Conservation (phyloP, 2,329 filamentous ascomycete species). For the Tolypocladium inflatum region DNA sequence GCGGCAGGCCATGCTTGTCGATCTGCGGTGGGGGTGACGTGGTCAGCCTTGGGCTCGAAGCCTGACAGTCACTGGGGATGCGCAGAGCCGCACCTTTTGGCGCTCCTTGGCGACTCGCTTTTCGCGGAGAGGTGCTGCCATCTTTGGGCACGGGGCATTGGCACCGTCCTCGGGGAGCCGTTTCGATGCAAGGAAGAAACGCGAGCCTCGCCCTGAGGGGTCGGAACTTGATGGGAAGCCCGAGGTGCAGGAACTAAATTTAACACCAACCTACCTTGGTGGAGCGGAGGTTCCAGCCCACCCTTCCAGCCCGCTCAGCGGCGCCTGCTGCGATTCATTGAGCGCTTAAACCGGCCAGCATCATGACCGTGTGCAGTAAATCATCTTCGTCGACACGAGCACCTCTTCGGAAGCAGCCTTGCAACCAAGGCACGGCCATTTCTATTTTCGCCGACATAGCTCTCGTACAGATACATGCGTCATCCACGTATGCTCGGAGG, state of each 20-base stretch:
- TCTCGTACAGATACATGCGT: not conserved
- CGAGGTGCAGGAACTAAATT: not conserved
- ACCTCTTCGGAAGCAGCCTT: not conserved
- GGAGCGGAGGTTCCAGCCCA: not conserved
- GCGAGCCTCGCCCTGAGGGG: not conserved
- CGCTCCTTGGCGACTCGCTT: slow-evolving; percentile 19
- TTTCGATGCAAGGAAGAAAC: not conserved
- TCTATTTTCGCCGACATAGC: not conserved
- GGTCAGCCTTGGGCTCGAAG: slow-evolving; percentile 8
- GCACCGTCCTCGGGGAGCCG: slow-evolving; percentile 1
- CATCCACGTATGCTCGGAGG: not conserved
- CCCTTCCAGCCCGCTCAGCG: no score
- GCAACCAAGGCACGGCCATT: not conserved
- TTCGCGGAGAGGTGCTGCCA: slow-evolving; percentile 16
- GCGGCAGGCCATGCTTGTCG: slow-evolving; percentile 43
- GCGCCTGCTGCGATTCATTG: no score
- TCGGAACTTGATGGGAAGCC: not conserved
- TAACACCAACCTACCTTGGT: not conserved
- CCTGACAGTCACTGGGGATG: not conserved
- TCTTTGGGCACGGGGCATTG: slow-evolving; percentile 3
- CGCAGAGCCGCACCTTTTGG: slow-evolving; percentile 14
- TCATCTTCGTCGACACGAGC: not conserved
- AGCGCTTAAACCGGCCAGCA: not conserved
- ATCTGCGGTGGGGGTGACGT: slow-evolving; percentile 30
- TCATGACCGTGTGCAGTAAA: not conserved